Evolutionary conservation across 305 asterid species (phyloP), one percentile per base, ranked within the genome.

Genomic region (Petunia hybrid): DNA sequence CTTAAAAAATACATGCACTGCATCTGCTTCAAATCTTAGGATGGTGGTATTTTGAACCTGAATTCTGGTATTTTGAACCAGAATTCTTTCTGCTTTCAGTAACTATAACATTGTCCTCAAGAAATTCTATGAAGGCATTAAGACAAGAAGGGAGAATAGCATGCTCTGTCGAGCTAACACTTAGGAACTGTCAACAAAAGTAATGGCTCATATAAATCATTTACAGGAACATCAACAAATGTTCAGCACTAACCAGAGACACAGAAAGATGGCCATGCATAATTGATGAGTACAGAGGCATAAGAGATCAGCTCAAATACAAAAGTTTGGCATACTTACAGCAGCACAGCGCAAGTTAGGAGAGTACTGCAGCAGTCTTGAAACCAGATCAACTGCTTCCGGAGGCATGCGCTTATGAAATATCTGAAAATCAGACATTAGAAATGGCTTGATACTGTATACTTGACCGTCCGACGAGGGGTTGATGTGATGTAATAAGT

Each of bases 321-420:
- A 13, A 31, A 31, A 39, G 16, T 16, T 35, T 6, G 48, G 55
- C 80, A 78, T 79, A 88, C 97, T 95, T 87, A 95, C 98, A 89
- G 99, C 98, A 51, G 97, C 74, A 90, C 92, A 89, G 53, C 98
- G 97, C 78, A 95, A 89, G 87, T 91, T 88, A 79, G 99, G 99
- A 80, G 99, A 95, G 87, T 95, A 95, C 42, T 95, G 99, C 5
- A 95, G 97, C 80, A 95, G 90, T 80, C 99, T 90, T 61, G 98
- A 95, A 85, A 95, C 97, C 79, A 94, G 92, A 84, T 92, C 97
- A 83, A 90, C 97, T 76, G 94, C 97, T 87, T 92, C 94, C 61
- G 93, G 97, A 31, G 98, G 97, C 97, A 93, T 91, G 86, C 96
- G 98, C 87, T 94, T 94, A 76, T 94, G 93, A 87, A 95, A 95